Conservation (phyloP, 164 flowering plant species). For the grape (Vitis vinifera) region DNA sequence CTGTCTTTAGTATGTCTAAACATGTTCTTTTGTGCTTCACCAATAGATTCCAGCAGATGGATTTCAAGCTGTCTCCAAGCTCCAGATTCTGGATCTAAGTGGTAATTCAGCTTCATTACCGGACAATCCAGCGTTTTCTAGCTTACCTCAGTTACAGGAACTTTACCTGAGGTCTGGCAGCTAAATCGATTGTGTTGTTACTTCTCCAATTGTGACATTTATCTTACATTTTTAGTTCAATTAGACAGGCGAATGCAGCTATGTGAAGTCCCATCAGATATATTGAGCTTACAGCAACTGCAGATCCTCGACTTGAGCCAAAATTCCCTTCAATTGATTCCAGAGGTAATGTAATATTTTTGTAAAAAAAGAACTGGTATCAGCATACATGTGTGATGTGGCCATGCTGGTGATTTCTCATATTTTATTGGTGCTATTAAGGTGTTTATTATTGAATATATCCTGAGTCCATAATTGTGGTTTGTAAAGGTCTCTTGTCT, state of each 20-base stretch:
- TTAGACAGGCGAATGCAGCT: conserved; percentile 66
- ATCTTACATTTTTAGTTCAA: conserved; percentile 2
- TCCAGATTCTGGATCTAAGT: conserved; percentile 91
- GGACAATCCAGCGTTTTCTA: conserved; percentile 52
- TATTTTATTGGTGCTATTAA: too few relatives aligned
- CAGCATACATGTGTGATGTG: too few relatives aligned
- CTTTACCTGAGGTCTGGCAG: conserved; percentile 75
- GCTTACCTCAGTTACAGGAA: conserved; percentile 75
- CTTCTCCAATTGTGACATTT: background rate
- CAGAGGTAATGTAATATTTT: conserved; percentile 50
- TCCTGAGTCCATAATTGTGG: background rate
- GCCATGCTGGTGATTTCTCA: too few relatives aligned
- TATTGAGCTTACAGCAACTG: conserved; percentile 54
- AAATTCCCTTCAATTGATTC: conserved; percentile 69
- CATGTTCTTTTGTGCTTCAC: conserved; percentile 1
- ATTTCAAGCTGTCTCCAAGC: conserved; percentile 56
- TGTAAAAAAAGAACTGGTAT: background rate
- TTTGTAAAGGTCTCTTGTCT: background rate
- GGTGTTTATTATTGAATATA: background rate
- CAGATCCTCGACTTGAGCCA: conserved; percentile 87
- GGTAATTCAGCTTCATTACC: conserved; percentile 63
- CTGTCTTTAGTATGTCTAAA: background rate
- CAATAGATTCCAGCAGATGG: conserved; percentile 83
- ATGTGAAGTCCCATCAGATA: conserved; percentile 60
- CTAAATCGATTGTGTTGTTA: background rate